Evolutionary conservation across 768 basidiomycete genomes (phyloP), one percentile per base, ranked within the genome.

Genomic region (Termitomyces sp.): DNA sequence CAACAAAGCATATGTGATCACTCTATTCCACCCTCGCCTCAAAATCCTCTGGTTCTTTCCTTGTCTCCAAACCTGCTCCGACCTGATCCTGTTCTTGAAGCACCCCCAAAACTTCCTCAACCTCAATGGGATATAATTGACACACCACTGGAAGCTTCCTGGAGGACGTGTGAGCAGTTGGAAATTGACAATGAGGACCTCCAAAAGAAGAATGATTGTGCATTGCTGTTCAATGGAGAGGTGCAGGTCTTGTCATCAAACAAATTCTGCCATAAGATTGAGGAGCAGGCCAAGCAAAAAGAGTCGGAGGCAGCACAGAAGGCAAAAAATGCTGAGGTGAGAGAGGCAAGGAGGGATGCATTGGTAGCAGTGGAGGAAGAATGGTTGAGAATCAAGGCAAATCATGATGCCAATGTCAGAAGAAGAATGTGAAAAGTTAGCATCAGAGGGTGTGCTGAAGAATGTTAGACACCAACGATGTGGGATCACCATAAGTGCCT

Each of bases 311-410:
- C 37, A n/a, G 37, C 13, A n/a, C 20, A 41, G 37, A 41, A 41
- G 10, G 37, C 16, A n/a, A 52, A n/a, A 9, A n/a, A n/a, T n/a
- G n/a, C n/a, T n/a, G n/a, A n/a, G n/a, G n/a, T n/a, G n/a, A n/a
- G n/a, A n/a, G n/a, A n/a, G n/a, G n/a, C n/a, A n/a, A n/a, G n/a
- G n/a, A n/a, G n/a, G n/a, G n/a, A n/a, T n/a, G n/a, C n/a, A n/a
- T n/a, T 55, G 52, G 57, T 31, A 13, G 33, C 29, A 22, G 44
- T 57, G 28, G 53, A 60, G 46, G 62, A 51, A 18, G 54, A 62
- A 41, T 68, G 66, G 62, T 36, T 18, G 29, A 56, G 48, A 51
- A 59, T 65, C 34, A 60, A 62, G 41, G 52, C 36, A 36, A 24
- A 56, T 41, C 58, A 68, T 49, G 59, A 51, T 24, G 37, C 49